Evolutionary conservation across 805 yeast species (phyloP).

Genomic region (Candida broadrunensis): DNA sequence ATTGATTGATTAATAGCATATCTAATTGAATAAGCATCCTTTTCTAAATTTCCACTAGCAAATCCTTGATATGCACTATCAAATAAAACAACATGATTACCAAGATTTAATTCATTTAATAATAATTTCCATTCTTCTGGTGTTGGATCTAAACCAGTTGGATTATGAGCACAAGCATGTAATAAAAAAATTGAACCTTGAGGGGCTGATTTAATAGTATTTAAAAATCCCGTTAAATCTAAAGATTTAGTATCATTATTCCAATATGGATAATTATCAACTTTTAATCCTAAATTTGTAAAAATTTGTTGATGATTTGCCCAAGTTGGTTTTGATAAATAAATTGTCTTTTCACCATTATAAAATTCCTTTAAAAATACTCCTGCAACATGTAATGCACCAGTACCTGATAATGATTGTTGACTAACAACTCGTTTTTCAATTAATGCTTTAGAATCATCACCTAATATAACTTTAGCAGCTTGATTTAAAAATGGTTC

Average conservation of each 20-base stretch:
- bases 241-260: constrained; percentile 65
- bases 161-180: constrained; percentile 97
- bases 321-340: constrained; percentile 93
- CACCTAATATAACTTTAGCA: constrained; percentile 70
- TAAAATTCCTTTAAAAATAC: constrained; percentile 52
- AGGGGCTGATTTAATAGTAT: constrained; percentile 63
- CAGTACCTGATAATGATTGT: constrained; percentile 84
- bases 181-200: constrained; percentile 74
- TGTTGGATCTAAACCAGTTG: constrained; percentile 94
- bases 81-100: constrained; percentile 75
- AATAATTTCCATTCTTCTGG: constrained; percentile 76
- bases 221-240: constrained; percentile 66
- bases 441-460: constrained; percentile 48
- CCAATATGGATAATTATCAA: constrained; percentile 84
- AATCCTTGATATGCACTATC: constrained; percentile 98
- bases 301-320: constrained; percentile 91
- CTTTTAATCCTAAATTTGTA: constrained; percentile 61
- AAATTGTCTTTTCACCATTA: constrained; percentile 47
- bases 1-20: constrained; percentile 46
- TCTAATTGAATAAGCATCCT: constrained; percentile 82
- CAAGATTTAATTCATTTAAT: constrained; percentile 55
- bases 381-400: constrained; percentile 90
- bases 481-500: constrained; percentile 67
- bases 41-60: constrained; percentile 81
- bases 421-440: constrained; percentile 55